These are phyloP conservation scores for Withania somnifera DNA, from an alignment of 305 asterid genomes.

Conservation along the genomic window DNA sequence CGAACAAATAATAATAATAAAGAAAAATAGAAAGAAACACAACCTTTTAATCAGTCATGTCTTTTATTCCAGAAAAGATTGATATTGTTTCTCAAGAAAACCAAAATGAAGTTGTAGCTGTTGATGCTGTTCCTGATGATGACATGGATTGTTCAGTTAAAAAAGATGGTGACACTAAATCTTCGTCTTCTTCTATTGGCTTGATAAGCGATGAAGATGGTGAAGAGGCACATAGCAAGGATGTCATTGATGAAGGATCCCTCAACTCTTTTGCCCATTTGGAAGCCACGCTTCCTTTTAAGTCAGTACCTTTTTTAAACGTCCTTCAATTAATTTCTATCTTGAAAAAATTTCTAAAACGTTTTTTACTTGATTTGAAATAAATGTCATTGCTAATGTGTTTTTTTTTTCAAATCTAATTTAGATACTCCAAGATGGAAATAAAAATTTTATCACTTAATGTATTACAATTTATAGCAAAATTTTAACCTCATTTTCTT, in stretches of 20 bases:
- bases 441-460: neutral
- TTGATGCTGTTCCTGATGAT: neutral
- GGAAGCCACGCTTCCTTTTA: neutral
- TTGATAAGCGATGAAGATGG: neutral
- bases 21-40: neutral
- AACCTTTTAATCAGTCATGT: neutral
- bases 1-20: neutral
- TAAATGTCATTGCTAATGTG: too few relatives aligned
- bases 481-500: neutral
- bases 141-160: neutral
- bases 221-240: neutral
- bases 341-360: neutral
- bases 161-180: neutral
- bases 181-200: neutral
- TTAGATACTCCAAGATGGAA: neutral
- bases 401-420: neutral
- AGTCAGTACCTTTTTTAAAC: neutral
- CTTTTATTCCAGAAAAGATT: neutral
- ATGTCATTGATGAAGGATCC: neutral
- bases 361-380: too few relatives aligned
- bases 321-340: neutral
- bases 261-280: neutral
- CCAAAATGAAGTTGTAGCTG: neutral
- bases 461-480: neutral
- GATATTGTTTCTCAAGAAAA: neutral